These are phyloP conservation scores for Closterium sp. DNA, from an alignment of 139 green algal genomes.

Conservation along the genomic window DNA sequence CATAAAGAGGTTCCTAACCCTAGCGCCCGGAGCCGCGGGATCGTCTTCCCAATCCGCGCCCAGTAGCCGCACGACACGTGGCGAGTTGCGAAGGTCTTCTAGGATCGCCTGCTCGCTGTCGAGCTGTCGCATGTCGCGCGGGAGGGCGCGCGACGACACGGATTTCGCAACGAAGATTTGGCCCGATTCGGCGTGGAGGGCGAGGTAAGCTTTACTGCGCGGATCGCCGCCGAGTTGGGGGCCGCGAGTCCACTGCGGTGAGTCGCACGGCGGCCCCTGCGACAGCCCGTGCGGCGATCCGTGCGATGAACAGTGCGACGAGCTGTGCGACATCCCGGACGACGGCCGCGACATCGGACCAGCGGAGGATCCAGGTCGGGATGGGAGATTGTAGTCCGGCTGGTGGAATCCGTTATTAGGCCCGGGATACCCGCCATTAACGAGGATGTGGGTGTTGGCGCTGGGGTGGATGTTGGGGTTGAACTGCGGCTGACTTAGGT, in stretches of 20 bases:
- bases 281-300: background rate
- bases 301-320: background rate
- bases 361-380: background rate
- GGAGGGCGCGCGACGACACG: background rate
- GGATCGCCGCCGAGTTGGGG: background rate
- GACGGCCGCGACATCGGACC: background rate
- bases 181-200: background rate
- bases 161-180: background rate
- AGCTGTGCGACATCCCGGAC: background rate
- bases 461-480: background rate
- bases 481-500: background rate
- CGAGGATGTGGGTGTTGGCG: background rate
- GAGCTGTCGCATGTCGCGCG: conserved; percentile 4
- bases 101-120: conserved; percentile 6
- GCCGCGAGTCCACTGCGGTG: background rate
- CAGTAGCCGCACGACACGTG: background rate
- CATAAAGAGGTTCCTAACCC: conserved; percentile 21
- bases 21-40: background rate
- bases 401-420: background rate
- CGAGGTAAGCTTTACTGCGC: background rate
- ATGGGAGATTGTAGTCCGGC: background rate
- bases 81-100: background rate
- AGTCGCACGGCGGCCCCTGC: background rate
- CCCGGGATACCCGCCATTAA: background rate
- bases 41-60: conserved; percentile 1